Conservation (phyloP, 306 rosid genomes). For the Casuarina cunninghamiana region DNA sequence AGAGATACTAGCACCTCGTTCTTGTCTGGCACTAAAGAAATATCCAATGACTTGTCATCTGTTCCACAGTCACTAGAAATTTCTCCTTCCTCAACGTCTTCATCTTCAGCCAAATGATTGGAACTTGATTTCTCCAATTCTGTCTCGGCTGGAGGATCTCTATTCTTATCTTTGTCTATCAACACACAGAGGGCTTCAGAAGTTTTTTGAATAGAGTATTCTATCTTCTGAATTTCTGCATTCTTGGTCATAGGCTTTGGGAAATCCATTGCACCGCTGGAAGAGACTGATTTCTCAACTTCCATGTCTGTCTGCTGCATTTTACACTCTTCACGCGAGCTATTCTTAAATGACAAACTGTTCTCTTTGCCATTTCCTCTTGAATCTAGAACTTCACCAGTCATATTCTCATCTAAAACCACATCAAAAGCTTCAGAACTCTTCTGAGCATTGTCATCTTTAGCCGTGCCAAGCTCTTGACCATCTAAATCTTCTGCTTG, state of each 20-base stretch:
- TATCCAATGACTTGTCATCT: conserved; percentile 34
- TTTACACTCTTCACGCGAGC: conserved; percentile 13
- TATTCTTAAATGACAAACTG: conserved; percentile 2
- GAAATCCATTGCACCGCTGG: conserved; percentile 6
- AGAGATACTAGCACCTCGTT: conserved; percentile 32
- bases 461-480: conserved; percentile 14
- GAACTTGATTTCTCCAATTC: conserved; percentile 27
- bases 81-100: conserved; percentile 80
- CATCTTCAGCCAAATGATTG: conserved; percentile 30
- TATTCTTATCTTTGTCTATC: conserved; percentile 28
- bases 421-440: conserved; percentile 19
- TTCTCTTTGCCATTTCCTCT: conserved; percentile 21
- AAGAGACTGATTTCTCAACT: conserved; percentile 25
- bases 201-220: conserved; percentile 24
- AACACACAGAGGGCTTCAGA: conserved; percentile 22
- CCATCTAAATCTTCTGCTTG: conserved; percentile 33
- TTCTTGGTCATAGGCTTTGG: conserved; percentile 29
- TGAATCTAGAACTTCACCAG: conserved; percentile 21
- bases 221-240: conserved; percentile 34
- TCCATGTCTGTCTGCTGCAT: conserved; percentile 36
- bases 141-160: conserved; percentile 14
- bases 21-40: conserved; percentile 27
- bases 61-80: conserved; percentile 48
- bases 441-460: conserved; percentile 30
- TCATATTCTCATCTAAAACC: not conserved